Base-by-base conservation (phyloP, 805 yeast genomes). In the Candida awuae region DNA sequence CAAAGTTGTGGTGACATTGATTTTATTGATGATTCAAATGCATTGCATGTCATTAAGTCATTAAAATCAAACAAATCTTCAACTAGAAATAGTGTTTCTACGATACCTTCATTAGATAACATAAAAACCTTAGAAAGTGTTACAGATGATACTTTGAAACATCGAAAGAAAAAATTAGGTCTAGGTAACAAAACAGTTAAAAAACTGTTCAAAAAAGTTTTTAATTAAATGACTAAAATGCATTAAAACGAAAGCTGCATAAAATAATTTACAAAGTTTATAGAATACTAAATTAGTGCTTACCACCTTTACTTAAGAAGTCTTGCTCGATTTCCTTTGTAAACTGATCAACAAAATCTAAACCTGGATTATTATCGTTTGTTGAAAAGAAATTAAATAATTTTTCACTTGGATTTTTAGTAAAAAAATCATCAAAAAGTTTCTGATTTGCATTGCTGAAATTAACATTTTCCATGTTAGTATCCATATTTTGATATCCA, bases 281-380 rank as follows among this genome's bases (percentile, higher is more conserved):
- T 28, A 28, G 17, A 8, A 8, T n/a, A 19, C 10, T 32, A 27
- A 19, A 12, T 36, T 28, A 41, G 18, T 41, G 44, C 25, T 43
- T 44, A 22, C 52, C 50, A 33, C 52, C 57, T 32, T 59, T 61
- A 34, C 55, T 56, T 33, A 70, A 37, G 41, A 75, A 70, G 43
- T 78, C 84, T 48, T 76, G 79, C 53, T 81, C 90, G 30, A 82
- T 71, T 73, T 80, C 77, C 53, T 80, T 84, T 0, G 90, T 81
- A 79, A 87, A 82, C 2, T 85, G 85, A 28, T 79, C 88, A 21
- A 80, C 80, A 47, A 74, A 74, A 39, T 73, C 77, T 34, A 74
- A 53, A 13, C 80, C 80, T 17, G 73, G 66, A 32, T 68, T 65
- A 36, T 65, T 70, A 31, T 46, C 43, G 43, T 70, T 69, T 29